Conservation (phyloP, 2,329 filamentous ascomycete genomes). For the Penicillium sp. region DNA sequence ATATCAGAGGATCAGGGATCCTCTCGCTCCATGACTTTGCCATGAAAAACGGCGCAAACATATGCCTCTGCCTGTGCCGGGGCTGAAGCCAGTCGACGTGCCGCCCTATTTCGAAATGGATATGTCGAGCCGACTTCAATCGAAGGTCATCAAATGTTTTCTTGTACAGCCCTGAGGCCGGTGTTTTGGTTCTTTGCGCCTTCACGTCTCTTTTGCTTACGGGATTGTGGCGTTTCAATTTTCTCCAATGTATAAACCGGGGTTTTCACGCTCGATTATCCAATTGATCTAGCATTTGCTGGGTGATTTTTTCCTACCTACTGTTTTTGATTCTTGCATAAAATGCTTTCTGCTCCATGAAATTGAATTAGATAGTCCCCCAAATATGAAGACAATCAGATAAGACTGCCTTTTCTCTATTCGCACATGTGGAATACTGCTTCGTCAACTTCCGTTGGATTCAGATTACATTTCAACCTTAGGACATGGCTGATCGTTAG, state of each 20-base stretch:
- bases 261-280: slow-evolving; percentile 1
- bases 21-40: slow-evolving; percentile 5
- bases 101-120: background rate
- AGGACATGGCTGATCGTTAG: too few relatives aligned
- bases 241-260: slow-evolving; percentile 20
- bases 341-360: background rate
- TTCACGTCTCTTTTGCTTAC: background rate
- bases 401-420: too few relatives aligned
- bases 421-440: too few relatives aligned
- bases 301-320: background rate
- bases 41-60: background rate
- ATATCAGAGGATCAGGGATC: slow-evolving; percentile 20
- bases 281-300: slow-evolving; percentile 1
- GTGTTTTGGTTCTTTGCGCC: slow-evolving; percentile 13
- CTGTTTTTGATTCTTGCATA: slow-evolving; percentile 3
- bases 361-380: background rate
- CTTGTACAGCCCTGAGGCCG: slow-evolving; percentile 17
- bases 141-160: slow-evolving; percentile 6
- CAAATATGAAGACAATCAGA: background rate
- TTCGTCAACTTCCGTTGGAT: too few relatives aligned
- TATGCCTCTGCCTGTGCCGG: too few relatives aligned
- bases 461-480: too few relatives aligned
- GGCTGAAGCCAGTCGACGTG: background rate
- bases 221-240: slow-evolving; percentile 8
- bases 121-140: slow-evolving; percentile 6